Percentiles rank a stretch among this genome's conserved stretches.
phyloP scores from a whole-genome alignment of 352 stramenopile genomes.

The Chrysophaeum taylorii region DNA sequence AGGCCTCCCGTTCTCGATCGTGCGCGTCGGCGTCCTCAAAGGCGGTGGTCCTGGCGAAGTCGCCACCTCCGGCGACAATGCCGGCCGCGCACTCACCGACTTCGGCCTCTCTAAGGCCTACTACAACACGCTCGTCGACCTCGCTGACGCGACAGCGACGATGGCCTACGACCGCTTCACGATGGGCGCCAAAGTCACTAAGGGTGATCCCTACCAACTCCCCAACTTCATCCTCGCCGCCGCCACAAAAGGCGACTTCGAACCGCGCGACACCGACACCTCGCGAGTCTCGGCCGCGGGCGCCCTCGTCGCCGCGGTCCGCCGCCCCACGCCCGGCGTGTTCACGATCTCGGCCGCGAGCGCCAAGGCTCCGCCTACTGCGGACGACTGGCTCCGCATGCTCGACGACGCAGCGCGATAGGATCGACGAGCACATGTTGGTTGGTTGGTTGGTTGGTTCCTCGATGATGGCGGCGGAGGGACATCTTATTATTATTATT shows the following conservation, averaged over 20 bases:
- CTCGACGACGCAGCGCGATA: no score
- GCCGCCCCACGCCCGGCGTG: neutral
- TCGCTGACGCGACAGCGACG: conserved; percentile 17
- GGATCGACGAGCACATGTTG: no score
- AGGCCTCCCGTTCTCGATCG: conserved; percentile 20
- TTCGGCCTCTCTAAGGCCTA: conserved; percentile 22
- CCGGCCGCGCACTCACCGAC: conserved; percentile 12
- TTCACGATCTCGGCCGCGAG: neutral
- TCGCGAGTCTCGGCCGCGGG: neutral
- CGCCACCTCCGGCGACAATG: neutral
- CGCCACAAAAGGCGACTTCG: neutral
- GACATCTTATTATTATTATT: no score
- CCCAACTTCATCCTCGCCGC: conserved; percentile 21
- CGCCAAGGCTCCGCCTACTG: no score
- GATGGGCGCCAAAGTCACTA: conserved; percentile 13
- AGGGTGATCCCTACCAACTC: conserved; percentile 21
- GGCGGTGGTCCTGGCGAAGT: conserved; percentile 22
- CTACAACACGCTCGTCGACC: conserved; percentile 27
- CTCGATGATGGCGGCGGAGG: no score
- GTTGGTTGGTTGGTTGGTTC: no score
- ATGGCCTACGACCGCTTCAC: conserved; percentile 25
- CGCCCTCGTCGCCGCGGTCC: neutral
- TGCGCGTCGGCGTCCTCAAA: conserved; percentile 23
- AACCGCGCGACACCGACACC: neutral
- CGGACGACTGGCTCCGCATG: no score